Evolutionary conservation across 1,284 basidiomycete species (phyloP).

Genomic region (Trametes hirsuta): DNA sequence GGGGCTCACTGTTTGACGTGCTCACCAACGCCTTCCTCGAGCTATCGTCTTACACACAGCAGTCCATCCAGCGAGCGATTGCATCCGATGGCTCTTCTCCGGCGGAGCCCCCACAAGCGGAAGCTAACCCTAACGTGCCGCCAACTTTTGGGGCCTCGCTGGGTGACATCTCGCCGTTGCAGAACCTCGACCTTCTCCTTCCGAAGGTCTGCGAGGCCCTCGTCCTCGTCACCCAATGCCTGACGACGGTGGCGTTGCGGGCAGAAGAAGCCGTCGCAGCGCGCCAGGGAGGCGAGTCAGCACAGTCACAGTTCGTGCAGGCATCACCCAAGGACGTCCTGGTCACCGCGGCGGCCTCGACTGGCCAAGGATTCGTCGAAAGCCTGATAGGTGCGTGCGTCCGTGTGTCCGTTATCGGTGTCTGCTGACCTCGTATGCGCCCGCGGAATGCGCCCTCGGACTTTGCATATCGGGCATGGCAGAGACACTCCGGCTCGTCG

Average conservation of each 20-base stretch:
- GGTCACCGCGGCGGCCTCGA: constrained; percentile 29
- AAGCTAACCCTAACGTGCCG: not conserved
- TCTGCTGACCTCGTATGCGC: not conserved
- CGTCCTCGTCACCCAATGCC: constrained; percentile 77
- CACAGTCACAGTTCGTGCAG: constrained; percentile 1
- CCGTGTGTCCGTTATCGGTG: not conserved
- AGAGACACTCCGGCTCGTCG: constrained; percentile 73
- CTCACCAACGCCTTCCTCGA: constrained; percentile 56
- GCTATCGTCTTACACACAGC: constrained; percentile 54
- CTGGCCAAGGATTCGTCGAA: constrained; percentile 54
- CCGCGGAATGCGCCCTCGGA: not conserved
- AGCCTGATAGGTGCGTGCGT: constrained; percentile 59
- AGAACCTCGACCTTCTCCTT: constrained; percentile 62
- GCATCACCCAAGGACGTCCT: constrained; percentile 19
- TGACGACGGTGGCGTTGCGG: constrained; percentile 66
- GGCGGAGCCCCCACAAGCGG: not conserved
- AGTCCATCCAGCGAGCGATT: constrained; percentile 52
- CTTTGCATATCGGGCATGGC: not conserved
- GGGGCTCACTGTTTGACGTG: constrained; percentile 52
- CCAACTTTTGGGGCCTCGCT: not conserved
- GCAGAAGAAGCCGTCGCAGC: constrained; percentile 42
- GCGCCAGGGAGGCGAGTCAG: not conserved
- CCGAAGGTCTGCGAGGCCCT: constrained; percentile 81
- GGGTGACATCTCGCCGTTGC: constrained; percentile 6
- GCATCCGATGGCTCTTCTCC: constrained; percentile 29